Evolutionary conservation across 768 basidiomycete genomes (phyloP).

Genomic region (Termitomyces sp.): DNA sequence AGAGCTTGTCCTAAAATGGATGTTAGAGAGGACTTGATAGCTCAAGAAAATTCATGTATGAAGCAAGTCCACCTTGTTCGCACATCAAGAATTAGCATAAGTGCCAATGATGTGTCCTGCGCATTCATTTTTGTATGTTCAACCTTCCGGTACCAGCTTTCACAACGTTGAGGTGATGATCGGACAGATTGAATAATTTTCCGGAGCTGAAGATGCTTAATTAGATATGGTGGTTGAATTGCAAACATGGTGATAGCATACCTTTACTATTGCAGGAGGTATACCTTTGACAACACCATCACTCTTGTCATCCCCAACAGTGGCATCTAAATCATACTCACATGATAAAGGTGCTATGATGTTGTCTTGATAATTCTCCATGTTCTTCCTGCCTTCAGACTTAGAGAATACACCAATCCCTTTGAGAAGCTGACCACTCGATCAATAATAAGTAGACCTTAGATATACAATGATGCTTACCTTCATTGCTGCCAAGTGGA

Average conservation of each 20-base stretch:
- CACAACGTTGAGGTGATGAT: conserved; percentile 22
- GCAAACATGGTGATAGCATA: neutral
- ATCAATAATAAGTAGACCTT: too few relatives aligned
- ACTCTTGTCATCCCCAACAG: neutral
- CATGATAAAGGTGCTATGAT: neutral
- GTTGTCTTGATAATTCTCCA: neutral
- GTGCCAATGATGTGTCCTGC: neutral
- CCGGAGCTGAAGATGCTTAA: conserved; percentile 20
- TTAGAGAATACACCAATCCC: too few relatives aligned
- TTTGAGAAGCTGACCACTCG: too few relatives aligned
- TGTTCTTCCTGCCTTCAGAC: neutral
- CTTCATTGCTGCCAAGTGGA: too few relatives aligned
- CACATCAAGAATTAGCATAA: conserved; percentile 31
- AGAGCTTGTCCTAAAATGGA: conserved; percentile 18
- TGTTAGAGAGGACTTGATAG: neutral
- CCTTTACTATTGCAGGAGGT: neutral
- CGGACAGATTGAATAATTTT: conserved; percentile 24
- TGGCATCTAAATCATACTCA: neutral
- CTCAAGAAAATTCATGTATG: neutral
- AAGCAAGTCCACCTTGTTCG: conserved; percentile 28
- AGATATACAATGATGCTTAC: too few relatives aligned
- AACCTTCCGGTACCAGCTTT: conserved; percentile 21
- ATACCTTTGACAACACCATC: neutral
- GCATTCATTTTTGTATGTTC: neutral
- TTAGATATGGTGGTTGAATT: neutral